Base-by-base conservation (phyloP, 106 monocot genomes). In the Dioscorea alata region DNA sequence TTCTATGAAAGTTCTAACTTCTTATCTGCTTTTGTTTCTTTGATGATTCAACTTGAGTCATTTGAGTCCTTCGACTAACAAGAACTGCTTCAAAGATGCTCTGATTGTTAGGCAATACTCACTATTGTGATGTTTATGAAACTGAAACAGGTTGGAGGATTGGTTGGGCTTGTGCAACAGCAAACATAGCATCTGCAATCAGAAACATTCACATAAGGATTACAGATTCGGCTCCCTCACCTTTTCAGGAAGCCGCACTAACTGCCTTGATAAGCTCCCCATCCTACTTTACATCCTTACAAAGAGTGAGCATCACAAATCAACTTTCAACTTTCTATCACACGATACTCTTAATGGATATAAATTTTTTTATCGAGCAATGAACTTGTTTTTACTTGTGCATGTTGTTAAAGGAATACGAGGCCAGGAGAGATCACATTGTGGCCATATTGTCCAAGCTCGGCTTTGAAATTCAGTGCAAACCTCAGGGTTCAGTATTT, bases 181-280 rank as follows among this genome's bases (percentile, higher is more conserved):
- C 75, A 19, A 74, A 48, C 23, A 78, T 91, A 59, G 91, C 95
- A 59, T 86, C 84, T 54, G 91, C 91, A 23, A 91, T 96, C 80
- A 82, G 86, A 84, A 91, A 86, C 50, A 81, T 91, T 32, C 91
- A 91, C 57, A 51, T 88, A 28, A 91, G 86, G 57, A 28, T 96
- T 68, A 89, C 86, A 54, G 91, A 96, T 81, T 91, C 95, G 66
- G 91, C 95, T 60, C 95, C 95, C 76, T 84, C 91, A 31, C 91
- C 95, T 51, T 95, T 95, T 71, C 95, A 91, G 75, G 91, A 95
- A 78, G 95, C 95, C 57, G 95, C 95, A 18, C 66, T 95, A 49
- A 80, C 74, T 71, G 95, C 95, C 2, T 73, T 95, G 67, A 73
- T 15, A 64, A 88, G 79, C 67, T 65, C 81, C 51, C 57, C 72